Conservation (phyloP, 2,329 filamentous ascomycete species). For the Helotiales sp. region DNA sequence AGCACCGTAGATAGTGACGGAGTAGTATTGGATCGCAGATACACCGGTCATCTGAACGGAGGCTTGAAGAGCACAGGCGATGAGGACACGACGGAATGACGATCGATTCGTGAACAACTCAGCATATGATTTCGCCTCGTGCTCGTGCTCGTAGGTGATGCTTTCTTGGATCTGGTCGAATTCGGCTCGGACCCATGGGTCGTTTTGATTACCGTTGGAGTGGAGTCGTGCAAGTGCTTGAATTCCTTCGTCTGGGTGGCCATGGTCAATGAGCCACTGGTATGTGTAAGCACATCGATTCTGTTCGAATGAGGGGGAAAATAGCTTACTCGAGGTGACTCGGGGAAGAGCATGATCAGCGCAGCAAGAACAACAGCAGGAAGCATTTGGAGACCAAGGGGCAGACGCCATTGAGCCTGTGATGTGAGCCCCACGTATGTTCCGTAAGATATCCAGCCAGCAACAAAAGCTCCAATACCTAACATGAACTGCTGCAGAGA, state of each 20-base stretch:
- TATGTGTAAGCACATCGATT: background rate
- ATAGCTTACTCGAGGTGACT: constrained; percentile 44
- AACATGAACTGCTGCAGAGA: constrained; percentile 82
- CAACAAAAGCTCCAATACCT: constrained; percentile 70
- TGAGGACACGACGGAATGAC: constrained; percentile 62
- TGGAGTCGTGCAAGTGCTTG: constrained; percentile 59
- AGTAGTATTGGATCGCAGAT: constrained; percentile 65
- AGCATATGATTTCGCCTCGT: constrained; percentile 61
- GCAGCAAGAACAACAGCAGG: constrained; percentile 53
- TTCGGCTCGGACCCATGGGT: constrained; percentile 63
- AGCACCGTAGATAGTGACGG: constrained; percentile 54
- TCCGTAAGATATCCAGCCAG: constrained; percentile 73
- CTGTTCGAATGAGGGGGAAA: constrained; percentile 28
- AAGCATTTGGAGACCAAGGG: constrained; percentile 55
- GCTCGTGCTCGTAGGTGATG: constrained; percentile 59
- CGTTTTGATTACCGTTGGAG: constrained; percentile 56
- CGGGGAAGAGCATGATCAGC: constrained; percentile 63
- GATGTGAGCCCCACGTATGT: constrained; percentile 37
- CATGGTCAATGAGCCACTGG: constrained; percentile 63
- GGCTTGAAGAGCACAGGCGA: constrained; percentile 61
- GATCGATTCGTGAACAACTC: constrained; percentile 61
- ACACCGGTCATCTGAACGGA: constrained; percentile 68
- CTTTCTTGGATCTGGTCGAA: constrained; percentile 64
- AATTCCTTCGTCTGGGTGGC: constrained; percentile 54
- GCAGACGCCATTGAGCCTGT: constrained; percentile 36